Conservation (phyloP, 495 filamentous ascomycete genomes). For the Ascobolus immersus region DNA sequence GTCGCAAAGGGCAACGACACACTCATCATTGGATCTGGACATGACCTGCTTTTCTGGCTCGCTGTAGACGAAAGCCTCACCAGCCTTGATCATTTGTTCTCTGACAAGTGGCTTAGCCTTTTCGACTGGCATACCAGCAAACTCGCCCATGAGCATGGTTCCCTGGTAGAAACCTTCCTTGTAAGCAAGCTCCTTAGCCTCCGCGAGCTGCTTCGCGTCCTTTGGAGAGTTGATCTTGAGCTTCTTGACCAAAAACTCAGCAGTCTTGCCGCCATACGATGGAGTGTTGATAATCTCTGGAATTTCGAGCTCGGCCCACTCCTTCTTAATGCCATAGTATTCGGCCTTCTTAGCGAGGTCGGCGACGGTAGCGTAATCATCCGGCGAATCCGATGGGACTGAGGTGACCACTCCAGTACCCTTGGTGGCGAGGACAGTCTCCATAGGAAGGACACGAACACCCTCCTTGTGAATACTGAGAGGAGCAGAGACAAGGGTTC, state of each 20-base stretch:
- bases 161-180: slow-evolving; percentile 97
- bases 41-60: slow-evolving; percentile 79
- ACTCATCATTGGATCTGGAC: slow-evolving; percentile 65
- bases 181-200: slow-evolving; percentile 91
- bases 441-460: slow-evolving; percentile 84
- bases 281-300: slow-evolving; percentile 74
- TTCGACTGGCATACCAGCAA: slow-evolving; percentile 64
- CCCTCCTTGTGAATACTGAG: slow-evolving; percentile 64
- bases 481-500: slow-evolving; percentile 65
- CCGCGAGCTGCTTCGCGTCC: slow-evolving; percentile 62
- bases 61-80: slow-evolving; percentile 71
- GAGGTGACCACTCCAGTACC: slow-evolving; percentile 91
- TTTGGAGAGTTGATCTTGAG: slow-evolving; percentile 94
- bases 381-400: slow-evolving; percentile 83
- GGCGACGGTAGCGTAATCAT: slow-evolving; percentile 71
- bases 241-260: slow-evolving; percentile 60
- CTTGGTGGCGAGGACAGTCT: slow-evolving; percentile 68
- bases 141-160: slow-evolving; percentile 69
- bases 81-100: slow-evolving; percentile 47
- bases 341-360: slow-evolving; percentile 93
- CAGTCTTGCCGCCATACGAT: slow-evolving; percentile 61
- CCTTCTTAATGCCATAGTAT: slow-evolving; percentile 86
- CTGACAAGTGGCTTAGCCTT: slow-evolving; percentile 66
- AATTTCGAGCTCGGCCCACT: slow-evolving; percentile 82
- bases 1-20: slow-evolving; percentile 75